phyloP scores from a whole-genome alignment of 2,329 filamentous ascomycete genomes.

The Xylariaceae sp. region DNA sequence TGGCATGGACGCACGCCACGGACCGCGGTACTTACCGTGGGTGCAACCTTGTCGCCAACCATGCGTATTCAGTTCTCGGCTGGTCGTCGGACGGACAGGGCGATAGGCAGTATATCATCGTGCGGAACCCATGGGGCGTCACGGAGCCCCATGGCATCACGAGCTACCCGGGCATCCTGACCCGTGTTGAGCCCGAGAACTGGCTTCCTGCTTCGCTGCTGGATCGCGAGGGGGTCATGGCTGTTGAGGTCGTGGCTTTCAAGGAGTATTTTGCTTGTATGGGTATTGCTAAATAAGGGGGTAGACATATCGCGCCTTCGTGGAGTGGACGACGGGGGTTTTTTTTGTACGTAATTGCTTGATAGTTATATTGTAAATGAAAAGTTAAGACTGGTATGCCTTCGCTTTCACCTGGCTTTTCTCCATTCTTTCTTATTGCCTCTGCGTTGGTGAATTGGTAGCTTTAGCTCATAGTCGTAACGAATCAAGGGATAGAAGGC shows the following conservation, averaged over 20 bases:
- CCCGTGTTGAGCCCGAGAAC: constrained; percentile 46
- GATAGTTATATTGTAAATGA: too few species aligned
- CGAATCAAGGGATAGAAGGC: too few species aligned
- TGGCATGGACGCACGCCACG: constrained; percentile 50
- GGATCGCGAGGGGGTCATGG: constrained; percentile 47
- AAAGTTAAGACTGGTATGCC: too few species aligned
- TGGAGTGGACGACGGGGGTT: too few species aligned
- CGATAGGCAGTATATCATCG: constrained; percentile 49
- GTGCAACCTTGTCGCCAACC: constrained; percentile 53
- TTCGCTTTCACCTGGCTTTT: too few species aligned
- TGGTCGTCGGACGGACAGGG: constrained; percentile 45
- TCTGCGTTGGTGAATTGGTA: too few species aligned
- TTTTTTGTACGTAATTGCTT: too few species aligned
- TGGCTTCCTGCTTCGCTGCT: constrained; percentile 48
- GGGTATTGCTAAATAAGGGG: constrained; percentile 38
- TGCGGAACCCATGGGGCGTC: constrained; percentile 54
- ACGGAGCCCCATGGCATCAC: constrained; percentile 50
- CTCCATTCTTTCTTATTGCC: too few species aligned
- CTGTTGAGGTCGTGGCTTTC: constrained; percentile 46
- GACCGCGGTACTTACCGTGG: constrained; percentile 45
- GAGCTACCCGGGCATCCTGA: constrained; percentile 49
- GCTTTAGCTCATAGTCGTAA: too few species aligned
- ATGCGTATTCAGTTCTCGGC: constrained; percentile 52
- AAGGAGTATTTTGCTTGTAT: constrained; percentile 47
- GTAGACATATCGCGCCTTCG: too few species aligned